Percentiles rank a stretch among this genome's conserved stretches.
phyloP scores from a whole-genome alignment of 75 land plant species.

The Pinus taeda region DNA sequence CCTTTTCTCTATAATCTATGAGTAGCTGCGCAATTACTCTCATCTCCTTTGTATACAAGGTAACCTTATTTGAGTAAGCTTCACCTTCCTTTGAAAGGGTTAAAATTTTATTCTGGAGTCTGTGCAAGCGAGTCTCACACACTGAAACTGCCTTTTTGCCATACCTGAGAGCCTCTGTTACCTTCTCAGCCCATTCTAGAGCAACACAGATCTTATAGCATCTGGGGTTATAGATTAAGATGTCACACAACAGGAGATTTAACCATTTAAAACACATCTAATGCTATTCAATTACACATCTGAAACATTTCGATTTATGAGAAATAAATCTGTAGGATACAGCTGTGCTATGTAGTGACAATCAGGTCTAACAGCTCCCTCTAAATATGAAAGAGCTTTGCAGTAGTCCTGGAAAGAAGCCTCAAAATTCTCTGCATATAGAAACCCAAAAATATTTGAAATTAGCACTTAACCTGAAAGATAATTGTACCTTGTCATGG shows the following conservation, averaged over 20 bases:
- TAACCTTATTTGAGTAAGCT: slow-evolving; percentile 12
- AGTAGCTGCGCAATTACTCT: not conserved
- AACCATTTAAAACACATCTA: no score
- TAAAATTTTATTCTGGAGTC: slow-evolving; percentile 46
- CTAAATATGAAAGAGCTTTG: slow-evolving; percentile 65
- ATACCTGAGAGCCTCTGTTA: slow-evolving; percentile 70
- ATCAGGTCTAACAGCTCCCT: slow-evolving; percentile 72
- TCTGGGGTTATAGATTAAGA: slow-evolving; percentile 22
- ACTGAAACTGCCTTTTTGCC: slow-evolving; percentile 67
- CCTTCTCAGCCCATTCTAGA: slow-evolving; percentile 53
- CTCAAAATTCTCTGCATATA: slow-evolving; percentile 68
- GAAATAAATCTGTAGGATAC: slow-evolving; percentile 59
- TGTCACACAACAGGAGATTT: no score
- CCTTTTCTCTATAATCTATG: slow-evolving; percentile 76
- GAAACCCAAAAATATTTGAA: no score
- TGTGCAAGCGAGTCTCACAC: slow-evolving; percentile 61
- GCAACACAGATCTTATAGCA: slow-evolving; percentile 78
- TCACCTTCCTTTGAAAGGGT: slow-evolving; percentile 8
- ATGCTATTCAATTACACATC: no score
- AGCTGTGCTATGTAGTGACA: slow-evolving; percentile 64
- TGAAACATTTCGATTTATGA: no score
- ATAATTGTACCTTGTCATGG: no score
- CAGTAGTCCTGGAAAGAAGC: slow-evolving; percentile 77
- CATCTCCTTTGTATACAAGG: slow-evolving; percentile 5
- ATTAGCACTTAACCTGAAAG: no score